Base-by-base conservation (phyloP, 495 filamentous ascomycete genomes). In the Hamigera avellanea region DNA sequence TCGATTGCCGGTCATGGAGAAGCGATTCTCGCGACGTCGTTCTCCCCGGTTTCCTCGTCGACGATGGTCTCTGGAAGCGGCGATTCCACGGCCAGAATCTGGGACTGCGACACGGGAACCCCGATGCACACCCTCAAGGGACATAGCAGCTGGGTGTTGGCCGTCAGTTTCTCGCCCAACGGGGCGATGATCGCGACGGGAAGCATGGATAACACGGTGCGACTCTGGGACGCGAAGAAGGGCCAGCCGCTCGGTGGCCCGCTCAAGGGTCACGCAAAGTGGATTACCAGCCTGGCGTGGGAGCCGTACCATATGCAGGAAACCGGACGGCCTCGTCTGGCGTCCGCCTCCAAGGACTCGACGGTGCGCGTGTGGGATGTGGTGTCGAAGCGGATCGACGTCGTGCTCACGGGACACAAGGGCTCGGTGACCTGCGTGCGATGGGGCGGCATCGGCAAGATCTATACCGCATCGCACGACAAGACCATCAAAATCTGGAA, bases 91-190 rank as follows among this genome's bases (percentile, higher is more conserved):
- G 93, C 91, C 6, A 67, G 93, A 32, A 76, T 99, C 62, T 95
- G 85, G 82, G 91, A 99, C 47, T 93, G 86, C 36, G 84, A 96
- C 49, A 95, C 85, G 0, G 88, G 88, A 30, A 96, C 89, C 0
- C 87, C 93, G 0, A 62, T 86, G 36, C 73, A 82, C 53, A 95
- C 88, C 2, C 58, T 99, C 15, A 93, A 93, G 53, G 91, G 91
- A 9, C 93, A 96, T 56, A 84, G 82, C 10, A 81, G 81, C 41
- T 96, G 88, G 89, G 88, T 99, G 6, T 62, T 99, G 44, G 83
- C 77, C 1, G 81, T 93, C 10, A 74, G 70, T 39, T 99, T 82
- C 76, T 87, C 81, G 19, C 89, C 85, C 6, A 85, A 93, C 50
- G 83, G 79, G 12, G 67, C 69, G 9, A 73, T 78, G 35, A 72